These are phyloP conservation scores for Tetracladium maxilliforme DNA, from an alignment of 2,329 filamentous ascomycete species.

Conservation along the genomic window DNA sequence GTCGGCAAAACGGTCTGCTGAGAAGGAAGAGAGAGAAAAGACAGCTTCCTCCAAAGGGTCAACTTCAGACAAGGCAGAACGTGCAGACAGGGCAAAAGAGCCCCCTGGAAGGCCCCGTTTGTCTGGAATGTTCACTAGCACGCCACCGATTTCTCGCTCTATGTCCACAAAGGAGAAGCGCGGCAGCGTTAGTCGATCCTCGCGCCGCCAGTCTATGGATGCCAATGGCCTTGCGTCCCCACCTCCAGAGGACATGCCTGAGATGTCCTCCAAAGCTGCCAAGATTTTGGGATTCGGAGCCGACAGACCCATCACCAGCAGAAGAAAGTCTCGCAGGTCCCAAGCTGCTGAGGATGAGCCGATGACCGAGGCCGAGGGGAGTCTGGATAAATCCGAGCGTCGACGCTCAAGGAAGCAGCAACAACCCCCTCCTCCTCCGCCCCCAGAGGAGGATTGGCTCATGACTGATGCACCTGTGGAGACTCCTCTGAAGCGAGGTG, in stretches of 20 bases:
- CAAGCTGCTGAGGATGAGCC: too few relatives aligned
- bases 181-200: slow-evolving; percentile 37
- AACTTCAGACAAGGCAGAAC: slow-evolving; percentile 54
- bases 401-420: slow-evolving; percentile 26
- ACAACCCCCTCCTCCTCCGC: too few relatives aligned
- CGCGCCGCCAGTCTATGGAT: slow-evolving; percentile 56
- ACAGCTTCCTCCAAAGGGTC: slow-evolving; percentile 53
- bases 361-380: slow-evolving; percentile 29
- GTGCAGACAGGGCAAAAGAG: slow-evolving; percentile 26
- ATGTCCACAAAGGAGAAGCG: slow-evolving; percentile 55
- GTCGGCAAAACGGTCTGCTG: slow-evolving; percentile 35
- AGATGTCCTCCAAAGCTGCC: slow-evolving; percentile 62
- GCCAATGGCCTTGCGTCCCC: slow-evolving; percentile 51
- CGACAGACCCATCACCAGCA: slow-evolving; percentile 23
- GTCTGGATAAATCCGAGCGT: slow-evolving; percentile 31
- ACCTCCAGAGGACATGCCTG: slow-evolving; percentile 51
- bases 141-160: slow-evolving; percentile 52
- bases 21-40: slow-evolving; percentile 54
- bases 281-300: slow-evolving; percentile 65
- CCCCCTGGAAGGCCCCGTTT: slow-evolving; percentile 40
- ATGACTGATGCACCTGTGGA: too few relatives aligned
- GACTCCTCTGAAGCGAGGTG: too few relatives aligned
- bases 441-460: too few relatives aligned
- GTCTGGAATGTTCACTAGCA: slow-evolving; percentile 52
- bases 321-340: too few relatives aligned